Base-by-base conservation (phyloP, 805 yeast genomes). In the Zygosaccharomyces bailii region DNA sequence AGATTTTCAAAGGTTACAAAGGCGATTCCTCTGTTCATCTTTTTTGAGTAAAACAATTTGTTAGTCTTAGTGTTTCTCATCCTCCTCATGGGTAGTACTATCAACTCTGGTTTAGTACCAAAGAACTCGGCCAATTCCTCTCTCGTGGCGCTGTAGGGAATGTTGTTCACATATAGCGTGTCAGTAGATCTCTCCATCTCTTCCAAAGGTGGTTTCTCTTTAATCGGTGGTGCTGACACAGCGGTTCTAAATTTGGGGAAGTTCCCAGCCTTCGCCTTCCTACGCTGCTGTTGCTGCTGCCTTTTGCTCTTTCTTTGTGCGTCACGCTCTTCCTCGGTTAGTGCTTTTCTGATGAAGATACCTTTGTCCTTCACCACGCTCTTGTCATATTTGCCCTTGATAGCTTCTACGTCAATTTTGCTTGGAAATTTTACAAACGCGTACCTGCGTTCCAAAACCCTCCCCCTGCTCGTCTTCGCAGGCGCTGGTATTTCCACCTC, bases 61-160 rank as follows among this genome's bases (percentile, higher is more conserved):
- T 61, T 61, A 34, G 65, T 60, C 39, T 46, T 60, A 37, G 51
- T 48, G 44, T 55, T 59, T 46, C 53, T 59, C 52, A 54, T 45
- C 48, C 57, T 60, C 49, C 69, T 68, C 61, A 72, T 73, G 56
- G 84, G 84, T 50, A 79, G 69, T 43, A 76, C 78, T 38, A 79
- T 72, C 24, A 67, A 69, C 21, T 68, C 70, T 57, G 74, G 72
- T 4, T 62, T 60, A 48, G 72, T 74, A 17, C 72, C 80, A 57
- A 80, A 79, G 52, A 76, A 70, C 34, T 68, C 73, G 43, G 70
- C 70, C 48, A 80, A 60, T 50, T 80, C 82, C 5, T 72, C 74
- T 60, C 81, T 82, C 33, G 76, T 70, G 23, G 73, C 72, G 49
- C 75, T 75, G 46, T 86, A 88, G 45, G 81, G 86, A 46, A 80